Conservation (phyloP, 257 asterid species). For the Anisodus acutangulus region DNA sequence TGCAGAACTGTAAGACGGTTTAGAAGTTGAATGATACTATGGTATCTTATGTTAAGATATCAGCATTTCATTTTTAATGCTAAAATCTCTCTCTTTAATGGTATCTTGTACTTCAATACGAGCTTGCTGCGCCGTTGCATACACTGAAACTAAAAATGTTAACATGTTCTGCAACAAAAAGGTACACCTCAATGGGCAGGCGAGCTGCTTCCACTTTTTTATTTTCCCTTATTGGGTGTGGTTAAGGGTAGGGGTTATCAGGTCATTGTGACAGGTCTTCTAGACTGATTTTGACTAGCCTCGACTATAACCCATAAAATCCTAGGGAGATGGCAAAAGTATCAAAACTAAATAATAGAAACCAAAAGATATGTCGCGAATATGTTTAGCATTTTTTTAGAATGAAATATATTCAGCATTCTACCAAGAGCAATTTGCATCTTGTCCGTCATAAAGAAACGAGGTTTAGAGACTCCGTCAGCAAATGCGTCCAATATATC, state of each 20-base stretch:
- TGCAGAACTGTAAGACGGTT: slow-evolving; percentile 1
- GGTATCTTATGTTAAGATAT: neutral
- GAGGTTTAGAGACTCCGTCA: slow-evolving; percentile 91
- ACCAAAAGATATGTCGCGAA: neutral
- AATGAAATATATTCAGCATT: slow-evolving; percentile 1
- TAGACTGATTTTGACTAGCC: neutral
- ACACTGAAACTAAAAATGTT: neutral
- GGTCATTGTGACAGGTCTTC: neutral
- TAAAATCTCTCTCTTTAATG: neutral
- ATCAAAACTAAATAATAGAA: neutral
- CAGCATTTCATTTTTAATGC: neutral
- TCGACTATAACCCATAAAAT: neutral
- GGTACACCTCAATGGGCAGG: neutral
- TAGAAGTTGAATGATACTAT: neutral
- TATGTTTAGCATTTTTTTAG: neutral
- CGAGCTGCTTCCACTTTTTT: neutral
- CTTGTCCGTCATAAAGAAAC: slow-evolving; percentile 85
- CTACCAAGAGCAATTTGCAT: slow-evolving; percentile 99
- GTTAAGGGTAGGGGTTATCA: neutral
- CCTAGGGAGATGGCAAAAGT: neutral
- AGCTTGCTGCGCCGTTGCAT: neutral
- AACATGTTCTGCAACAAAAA: neutral
- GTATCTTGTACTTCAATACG: neutral
- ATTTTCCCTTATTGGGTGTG: neutral
- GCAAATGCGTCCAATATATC: slow-evolving; percentile 90